phyloP scores from a whole-genome alignment of 495 filamentous ascomycete species.

The Poronia punctata region DNA sequence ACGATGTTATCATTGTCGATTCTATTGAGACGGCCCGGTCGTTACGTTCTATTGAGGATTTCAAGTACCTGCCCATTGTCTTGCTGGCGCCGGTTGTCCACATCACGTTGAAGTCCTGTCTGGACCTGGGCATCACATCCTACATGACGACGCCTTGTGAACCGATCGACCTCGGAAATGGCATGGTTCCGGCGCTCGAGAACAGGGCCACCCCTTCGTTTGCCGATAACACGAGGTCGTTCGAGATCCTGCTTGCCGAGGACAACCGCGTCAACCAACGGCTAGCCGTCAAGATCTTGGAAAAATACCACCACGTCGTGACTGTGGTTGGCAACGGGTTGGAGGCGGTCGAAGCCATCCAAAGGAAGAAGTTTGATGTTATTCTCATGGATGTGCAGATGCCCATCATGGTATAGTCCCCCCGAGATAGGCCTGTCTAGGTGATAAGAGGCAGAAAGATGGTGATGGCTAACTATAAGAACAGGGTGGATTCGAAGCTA shows the following conservation, averaged over 20 bases:
- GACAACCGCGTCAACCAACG: slow-evolving; percentile 98
- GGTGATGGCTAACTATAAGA: slow-evolving; percentile 25
- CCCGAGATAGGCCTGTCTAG: not conserved
- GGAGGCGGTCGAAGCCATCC: slow-evolving; percentile 84
- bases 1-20: slow-evolving; percentile 97
- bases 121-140: slow-evolving; percentile 93
- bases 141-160: slow-evolving; percentile 99
- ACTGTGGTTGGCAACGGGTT: slow-evolving; percentile 93
- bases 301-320: slow-evolving; percentile 96
- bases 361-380: slow-evolving; percentile 86
- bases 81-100: slow-evolving; percentile 85
- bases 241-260: slow-evolving; percentile 92
- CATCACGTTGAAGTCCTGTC: slow-evolving; percentile 86
- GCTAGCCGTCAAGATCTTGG: slow-evolving; percentile 91
- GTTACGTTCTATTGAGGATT: slow-evolving; percentile 79
- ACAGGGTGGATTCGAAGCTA: slow-evolving; percentile 94
- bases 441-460: too few species aligned
- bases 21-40: slow-evolving; percentile 83
- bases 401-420: slow-evolving; percentile 75
- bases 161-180: slow-evolving; percentile 92
- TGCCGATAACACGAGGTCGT: slow-evolving; percentile 89
- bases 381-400: slow-evolving; percentile 99
- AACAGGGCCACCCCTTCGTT: slow-evolving; percentile 86
- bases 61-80: slow-evolving; percentile 97
- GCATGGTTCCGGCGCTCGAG: slow-evolving; percentile 96